Evolutionary conservation across 2,329 filamentous ascomycete genomes (phyloP), one percentile per base, ranked within the genome.

Genomic region (Aspergillus calidoustus): DNA sequence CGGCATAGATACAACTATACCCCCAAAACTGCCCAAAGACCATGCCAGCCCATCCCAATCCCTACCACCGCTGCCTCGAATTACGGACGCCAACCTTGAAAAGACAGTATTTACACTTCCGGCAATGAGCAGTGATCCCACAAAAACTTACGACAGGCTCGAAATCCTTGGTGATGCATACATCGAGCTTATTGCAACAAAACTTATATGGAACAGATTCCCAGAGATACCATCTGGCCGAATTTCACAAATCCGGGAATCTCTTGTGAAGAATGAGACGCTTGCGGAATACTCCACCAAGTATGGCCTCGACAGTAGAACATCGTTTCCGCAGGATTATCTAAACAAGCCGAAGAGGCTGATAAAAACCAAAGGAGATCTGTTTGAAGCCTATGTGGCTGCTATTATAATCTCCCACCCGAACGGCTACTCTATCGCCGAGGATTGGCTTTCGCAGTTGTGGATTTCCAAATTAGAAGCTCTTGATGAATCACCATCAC

Each of bases 131-230:
- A 71, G 66, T 43, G 60, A 70, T 52, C 56, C 59, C 38, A 60
- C 63, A 43, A 54, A 61, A 48, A 84, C 82, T 70, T 97, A 97
- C 76, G 93, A 97, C 71, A 86, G 87, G 19, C 86, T 97, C 7
- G 94, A 98, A 76, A 93, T 94, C 79, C 83, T 97, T 7, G 94
- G 94, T 7, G 94, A 98, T 74, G 90, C 91, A 22, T 94, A 94
- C 69, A 81, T 96, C 55, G 91, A 96, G 71, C 79, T 93, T 55
- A 87, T 93, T 51, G 87, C 93, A 6, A 89, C 91, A 0, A 85
- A 87, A 19, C 83, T 96, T 55, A 90, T 98, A 62, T 91, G 87
- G 76, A 81, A 87, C 61, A 91, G 87, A 8, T 95, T 93, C 70
- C 83, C 84, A 1, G 78, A 83, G 13, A 80, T 92, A 9, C 73